These are phyloP conservation scores for Fusarium sp. DNA, from an alignment of 2,329 filamentous ascomycete genomes.

Conservation along the genomic window DNA sequence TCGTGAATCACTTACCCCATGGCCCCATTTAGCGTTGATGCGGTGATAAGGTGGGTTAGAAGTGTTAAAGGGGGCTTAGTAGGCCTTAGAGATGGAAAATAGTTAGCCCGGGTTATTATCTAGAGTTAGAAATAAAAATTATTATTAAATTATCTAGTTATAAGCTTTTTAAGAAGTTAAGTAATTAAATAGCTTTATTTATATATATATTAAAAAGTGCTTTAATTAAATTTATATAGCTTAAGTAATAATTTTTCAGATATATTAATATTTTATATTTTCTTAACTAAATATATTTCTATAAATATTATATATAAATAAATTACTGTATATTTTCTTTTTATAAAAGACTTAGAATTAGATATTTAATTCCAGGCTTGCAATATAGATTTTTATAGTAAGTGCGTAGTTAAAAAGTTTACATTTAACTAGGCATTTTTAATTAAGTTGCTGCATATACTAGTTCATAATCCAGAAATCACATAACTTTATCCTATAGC, in stretches of 20 bases:
- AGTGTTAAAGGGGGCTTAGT: slow-evolving; percentile 16
- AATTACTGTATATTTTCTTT: not conserved
- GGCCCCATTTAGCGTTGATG: slow-evolving; percentile 26
- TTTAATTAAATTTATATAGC: not conserved
- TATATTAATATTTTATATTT: not conserved
- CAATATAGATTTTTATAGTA: too few relatives aligned
- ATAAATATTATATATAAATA: not conserved
- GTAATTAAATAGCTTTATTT: not conserved
- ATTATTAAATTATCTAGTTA: not conserved
- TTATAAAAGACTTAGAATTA: not conserved
- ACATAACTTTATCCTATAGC: too few relatives aligned
- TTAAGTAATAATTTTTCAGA: not conserved
- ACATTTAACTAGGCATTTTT: too few relatives aligned
- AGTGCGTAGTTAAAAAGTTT: too few relatives aligned
- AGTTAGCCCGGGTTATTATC: slow-evolving; percentile 11
- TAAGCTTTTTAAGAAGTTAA: not conserved
- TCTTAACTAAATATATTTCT: too few relatives aligned
- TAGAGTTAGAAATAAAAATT: not conserved
- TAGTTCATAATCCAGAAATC: too few relatives aligned
- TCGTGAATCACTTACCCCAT: slow-evolving; percentile 41
- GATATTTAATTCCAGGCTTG: not conserved
- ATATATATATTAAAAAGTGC: not conserved
- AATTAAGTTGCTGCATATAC: too few relatives aligned
- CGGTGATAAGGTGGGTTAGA: slow-evolving; percentile 22
- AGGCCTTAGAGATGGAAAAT: slow-evolving; percentile 18